Conservation (phyloP, 768 basidiomycete genomes). For the Trametes cingulata region DNA sequence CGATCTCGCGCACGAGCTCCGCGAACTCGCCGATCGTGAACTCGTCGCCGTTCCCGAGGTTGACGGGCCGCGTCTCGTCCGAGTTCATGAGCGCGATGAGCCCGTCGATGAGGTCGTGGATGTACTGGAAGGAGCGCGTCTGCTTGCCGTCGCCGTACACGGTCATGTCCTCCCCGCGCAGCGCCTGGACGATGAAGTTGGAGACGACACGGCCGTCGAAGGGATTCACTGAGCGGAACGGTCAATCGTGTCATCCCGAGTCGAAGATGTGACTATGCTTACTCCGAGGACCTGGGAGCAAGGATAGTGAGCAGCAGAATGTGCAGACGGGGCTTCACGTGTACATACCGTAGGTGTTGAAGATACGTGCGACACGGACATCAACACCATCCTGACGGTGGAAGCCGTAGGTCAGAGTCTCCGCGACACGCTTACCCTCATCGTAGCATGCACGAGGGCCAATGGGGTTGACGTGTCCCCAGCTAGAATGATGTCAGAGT, state of each 20-base stretch:
- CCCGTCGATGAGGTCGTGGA: constrained; percentile 96
- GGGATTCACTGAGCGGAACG: constrained; percentile 73
- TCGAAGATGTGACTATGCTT: constrained; percentile 30
- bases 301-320: neutral
- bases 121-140: constrained; percentile 96
- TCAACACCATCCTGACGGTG: constrained; percentile 93
- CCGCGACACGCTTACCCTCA: constrained; percentile 98
- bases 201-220: constrained; percentile 97
- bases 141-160: constrained; percentile 94
- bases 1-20: constrained; percentile 86
- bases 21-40: constrained; percentile 96
- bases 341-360: constrained; percentile 84
- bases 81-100: constrained; percentile 95
- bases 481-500: constrained; percentile 48
- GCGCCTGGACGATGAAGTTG: constrained; percentile 98
- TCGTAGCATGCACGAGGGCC: constrained; percentile 99
- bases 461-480: constrained; percentile 98
- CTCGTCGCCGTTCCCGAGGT: constrained; percentile 95
- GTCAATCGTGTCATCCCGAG: constrained; percentile 29
- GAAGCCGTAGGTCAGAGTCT: constrained; percentile 96
- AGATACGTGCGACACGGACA: constrained; percentile 96
- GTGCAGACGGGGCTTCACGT: neutral
- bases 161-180: constrained; percentile 95
- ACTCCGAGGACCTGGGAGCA: constrained; percentile 61
- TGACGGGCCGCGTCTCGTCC: constrained; percentile 88